phyloP scores from a whole-genome alignment of 176 grass and related monocot species.

The Alopecurus myosuroides region DNA sequence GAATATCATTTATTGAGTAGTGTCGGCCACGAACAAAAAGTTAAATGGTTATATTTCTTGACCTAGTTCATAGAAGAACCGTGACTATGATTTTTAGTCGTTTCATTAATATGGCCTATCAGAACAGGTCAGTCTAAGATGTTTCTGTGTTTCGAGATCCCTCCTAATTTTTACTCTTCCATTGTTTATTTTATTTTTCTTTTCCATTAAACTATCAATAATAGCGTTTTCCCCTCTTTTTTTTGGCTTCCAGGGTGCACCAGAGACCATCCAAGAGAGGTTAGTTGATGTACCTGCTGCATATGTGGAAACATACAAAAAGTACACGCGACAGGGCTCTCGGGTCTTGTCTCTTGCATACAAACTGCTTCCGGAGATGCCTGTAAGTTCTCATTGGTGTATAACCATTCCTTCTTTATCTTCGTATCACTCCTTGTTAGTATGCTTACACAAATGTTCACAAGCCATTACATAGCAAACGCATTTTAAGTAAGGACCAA shows the following conservation, averaged over 20 bases:
- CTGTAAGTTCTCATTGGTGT: constrained; percentile 58
- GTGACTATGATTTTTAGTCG: background rate
- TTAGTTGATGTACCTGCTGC: constrained; percentile 68
- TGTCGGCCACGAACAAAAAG: background rate
- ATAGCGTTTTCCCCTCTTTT: background rate
- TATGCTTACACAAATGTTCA: background rate
- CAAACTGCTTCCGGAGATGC: constrained; percentile 86
- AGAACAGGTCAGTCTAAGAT: background rate
- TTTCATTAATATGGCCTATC: background rate
- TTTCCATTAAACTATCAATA: background rate
- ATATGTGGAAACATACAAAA: constrained; percentile 98
- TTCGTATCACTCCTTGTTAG: background rate
- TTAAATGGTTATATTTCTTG: background rate
- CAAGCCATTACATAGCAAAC: background rate
- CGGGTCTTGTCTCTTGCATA: constrained; percentile 96
- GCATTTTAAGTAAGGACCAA: background rate
- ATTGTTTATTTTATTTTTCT: background rate
- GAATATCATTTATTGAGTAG: background rate
- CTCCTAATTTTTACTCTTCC: background rate
- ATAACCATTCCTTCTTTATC: background rate
- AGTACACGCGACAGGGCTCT: constrained; percentile 92
- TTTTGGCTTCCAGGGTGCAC: constrained; percentile 71
- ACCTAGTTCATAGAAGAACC: background rate
- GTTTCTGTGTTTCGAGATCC: background rate
- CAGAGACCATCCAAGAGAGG: constrained; percentile 98